These are phyloP conservation scores for Malassezia restricta DNA, from an alignment of 1,284 basidiomycete genomes.

Conservation along the genomic window DNA sequence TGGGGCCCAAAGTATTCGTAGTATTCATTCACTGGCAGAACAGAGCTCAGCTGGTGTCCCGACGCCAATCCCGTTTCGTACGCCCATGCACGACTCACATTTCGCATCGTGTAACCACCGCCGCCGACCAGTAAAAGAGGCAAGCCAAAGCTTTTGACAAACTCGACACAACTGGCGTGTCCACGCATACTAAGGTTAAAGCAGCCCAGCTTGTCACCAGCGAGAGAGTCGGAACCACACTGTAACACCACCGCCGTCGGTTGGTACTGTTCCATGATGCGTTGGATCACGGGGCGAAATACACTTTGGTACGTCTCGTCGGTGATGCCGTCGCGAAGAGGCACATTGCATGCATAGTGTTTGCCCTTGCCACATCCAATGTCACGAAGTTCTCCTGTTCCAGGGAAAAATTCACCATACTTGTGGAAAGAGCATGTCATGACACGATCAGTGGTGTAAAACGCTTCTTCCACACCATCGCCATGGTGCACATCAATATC, in stretches of 20 bases:
- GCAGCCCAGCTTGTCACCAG: constrained; percentile 89
- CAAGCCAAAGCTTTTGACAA: constrained; percentile 89
- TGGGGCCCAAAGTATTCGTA: constrained; percentile 99
- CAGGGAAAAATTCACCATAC: constrained; percentile 98
- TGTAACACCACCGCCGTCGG: constrained; percentile 93
- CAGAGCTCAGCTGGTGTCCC: constrained; percentile 75
- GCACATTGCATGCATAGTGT: constrained; percentile 80
- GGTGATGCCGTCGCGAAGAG: constrained; percentile 83
- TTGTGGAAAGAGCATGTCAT: constrained; percentile 99
- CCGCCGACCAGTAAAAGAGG: constrained; percentile 86
- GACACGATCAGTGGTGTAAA: constrained; percentile 95
- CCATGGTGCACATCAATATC: constrained; percentile 99
- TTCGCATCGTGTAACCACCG: constrained; percentile 96
- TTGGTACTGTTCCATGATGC: constrained; percentile 91
- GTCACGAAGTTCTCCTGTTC: constrained; percentile 92
- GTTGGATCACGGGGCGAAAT: constrained; percentile 85
- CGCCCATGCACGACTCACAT: constrained; percentile 92
- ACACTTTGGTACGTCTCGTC: constrained; percentile 91
- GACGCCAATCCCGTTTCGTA: constrained; percentile 95
- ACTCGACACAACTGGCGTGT: constrained; percentile 92
- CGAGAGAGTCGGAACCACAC: constrained; percentile 94
- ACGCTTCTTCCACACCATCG: constrained; percentile 97
- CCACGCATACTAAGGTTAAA: constrained; percentile 96
- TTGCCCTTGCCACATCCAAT: constrained; percentile 67
- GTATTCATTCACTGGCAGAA: constrained; percentile 54